Base-by-base conservation (phyloP, 1,284 basidiomycete genomes). In the Vanrija sp. region DNA sequence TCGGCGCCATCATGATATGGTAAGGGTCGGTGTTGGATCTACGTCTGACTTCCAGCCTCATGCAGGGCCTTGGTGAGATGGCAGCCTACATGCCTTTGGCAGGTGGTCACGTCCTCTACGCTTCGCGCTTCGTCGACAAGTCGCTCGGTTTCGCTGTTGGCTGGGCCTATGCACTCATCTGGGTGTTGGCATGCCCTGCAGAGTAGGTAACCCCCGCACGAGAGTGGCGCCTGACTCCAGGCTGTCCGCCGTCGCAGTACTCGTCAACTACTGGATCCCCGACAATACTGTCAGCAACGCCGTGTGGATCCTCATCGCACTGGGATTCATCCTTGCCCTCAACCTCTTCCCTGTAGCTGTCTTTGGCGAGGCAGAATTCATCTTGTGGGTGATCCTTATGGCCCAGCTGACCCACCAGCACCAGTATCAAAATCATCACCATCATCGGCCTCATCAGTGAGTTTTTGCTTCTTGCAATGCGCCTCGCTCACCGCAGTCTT, bases 371-470 rank as follows among this genome's bases (percentile, higher is more conserved):
- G 58, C 54, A 45, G 75, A 76, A 60, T 77, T 76, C 66, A 72
- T 67, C 64, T 72, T 72, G 68, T 82, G 82, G 7, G 85, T 49
- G 82, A 7, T 87, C 86, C 6, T 3, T 34, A 10, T 85, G 9
- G 29, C 29, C 3, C 29, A 34, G 29, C 34, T 34, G 34, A 34
- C 34, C 34, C 9, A 5, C 1, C 34, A 34, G 34, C 14, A 34
- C 34, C 12, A 34, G 34, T 7, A 86, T 90, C 74, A 90, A 91
- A 75, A 85, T 91, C 19, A 74, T 89, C 50, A 88, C 87, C 5
- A 87, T 89, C 62, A 80, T 80, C n/a, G 73, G 74, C 26, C 63
- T 77, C 29, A 67, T 68, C 52, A 83, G 34, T 34, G 12, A 34
- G 34, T 29, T 12, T 5, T 5, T 12, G 9, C 34, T 12, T 12